Percentiles rank a stretch among this genome's conserved stretches.
Conservation (phyloP, 345 rosid genomes). For the Odontarrhena argentea region DNA sequence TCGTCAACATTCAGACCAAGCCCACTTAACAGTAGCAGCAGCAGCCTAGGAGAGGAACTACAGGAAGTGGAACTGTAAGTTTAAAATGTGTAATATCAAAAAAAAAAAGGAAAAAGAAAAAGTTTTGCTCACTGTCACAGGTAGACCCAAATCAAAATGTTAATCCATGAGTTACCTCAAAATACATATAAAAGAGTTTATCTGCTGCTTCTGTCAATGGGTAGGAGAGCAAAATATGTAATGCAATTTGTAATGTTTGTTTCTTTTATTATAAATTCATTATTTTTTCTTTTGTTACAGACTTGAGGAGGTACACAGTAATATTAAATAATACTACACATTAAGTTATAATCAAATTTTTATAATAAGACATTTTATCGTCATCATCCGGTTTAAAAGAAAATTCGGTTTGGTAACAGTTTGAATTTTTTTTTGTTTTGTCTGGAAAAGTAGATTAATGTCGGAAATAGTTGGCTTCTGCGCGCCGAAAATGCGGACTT, state of each 20-base stretch:
- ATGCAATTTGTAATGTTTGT: slow-evolving; percentile 29
- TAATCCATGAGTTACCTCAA: slow-evolving; percentile 40
- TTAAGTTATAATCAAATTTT: not conserved
- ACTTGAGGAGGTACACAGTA: slow-evolving; percentile 23
- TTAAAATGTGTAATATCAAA: slow-evolving; percentile 30
- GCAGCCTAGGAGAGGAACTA: slow-evolving; percentile 78
- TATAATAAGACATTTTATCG: too few relatives aligned
- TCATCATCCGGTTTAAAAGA: too few relatives aligned
- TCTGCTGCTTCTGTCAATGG: slow-evolving; percentile 20
- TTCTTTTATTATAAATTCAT: slow-evolving; percentile 31
- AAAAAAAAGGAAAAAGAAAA: not conserved
- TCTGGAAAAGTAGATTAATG: not conserved
- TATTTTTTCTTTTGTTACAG: slow-evolving; percentile 20
- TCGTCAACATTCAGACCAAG: slow-evolving; percentile 33
- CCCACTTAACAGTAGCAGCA: slow-evolving; percentile 49
- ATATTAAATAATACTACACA: not conserved
- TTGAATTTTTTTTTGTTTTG: too few relatives aligned
- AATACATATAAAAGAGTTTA: slow-evolving; percentile 17
- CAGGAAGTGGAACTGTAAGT: slow-evolving; percentile 90
- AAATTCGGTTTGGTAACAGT: too few relatives aligned
- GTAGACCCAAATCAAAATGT: slow-evolving; percentile 34
- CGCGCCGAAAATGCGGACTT: slow-evolving; percentile 15
- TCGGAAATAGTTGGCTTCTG: slow-evolving; percentile 4
- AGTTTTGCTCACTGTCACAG: slow-evolving; percentile 32
- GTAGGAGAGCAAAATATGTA: slow-evolving; percentile 27